Evolutionary conservation across 2,329 filamentous ascomycete species (phyloP), one percentile per base, ranked within the genome.

Genomic region (Paramyrothecium roridum): DNA sequence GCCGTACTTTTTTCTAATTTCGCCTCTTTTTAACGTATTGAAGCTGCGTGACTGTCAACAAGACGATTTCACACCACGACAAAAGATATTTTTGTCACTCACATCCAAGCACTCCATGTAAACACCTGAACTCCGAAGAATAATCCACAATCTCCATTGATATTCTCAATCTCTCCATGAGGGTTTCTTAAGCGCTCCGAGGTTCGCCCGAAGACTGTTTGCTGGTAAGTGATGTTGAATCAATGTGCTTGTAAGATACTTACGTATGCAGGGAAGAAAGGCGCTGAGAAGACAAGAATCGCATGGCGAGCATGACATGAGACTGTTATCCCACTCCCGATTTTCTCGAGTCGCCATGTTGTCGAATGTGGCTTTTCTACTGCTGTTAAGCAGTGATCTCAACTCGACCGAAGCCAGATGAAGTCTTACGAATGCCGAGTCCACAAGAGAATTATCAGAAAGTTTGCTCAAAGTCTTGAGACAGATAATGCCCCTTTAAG

Each of bases 1-100:
- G 59, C 73, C 74, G 69, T 80, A 83, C 45, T 71, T 74, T 53
- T 80, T 70, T 50, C 82, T 79, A 60, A 85, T 78, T 61, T 82
- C 76, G 55, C 65, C 65, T 50, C 83, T 80, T 68, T 83, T 81
- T 58, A 81, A 69, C 73, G 80, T 79, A 59, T 77, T 71, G 61
- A 73, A 76, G 60, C 74, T 76, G 56, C 22, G 11, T 26, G 33
- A 20, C 23, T 16, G 54, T 52, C 22, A 46, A 26, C n/a, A 1
- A 26, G 43, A 17, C n/a, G n/a, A n/a, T n/a, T n/a, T n/a, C n/a
- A n/a, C n/a, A n/a, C n/a, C n/a, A n/a, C n/a, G n/a, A n/a, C n/a
- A n/a, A n/a, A n/a, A n/a, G n/a, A n/a, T n/a, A n/a, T n/a, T n/a
- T n/a, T n/a, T 10, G 33, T n/a, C 22, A 61, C 72, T 59, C 66